A percentile compares a stretch with the other conserved stretches of the same genome.
Conservation (phyloP, 768 basidiomycete genomes). For the Macrolepiota dolichaula region DNA sequence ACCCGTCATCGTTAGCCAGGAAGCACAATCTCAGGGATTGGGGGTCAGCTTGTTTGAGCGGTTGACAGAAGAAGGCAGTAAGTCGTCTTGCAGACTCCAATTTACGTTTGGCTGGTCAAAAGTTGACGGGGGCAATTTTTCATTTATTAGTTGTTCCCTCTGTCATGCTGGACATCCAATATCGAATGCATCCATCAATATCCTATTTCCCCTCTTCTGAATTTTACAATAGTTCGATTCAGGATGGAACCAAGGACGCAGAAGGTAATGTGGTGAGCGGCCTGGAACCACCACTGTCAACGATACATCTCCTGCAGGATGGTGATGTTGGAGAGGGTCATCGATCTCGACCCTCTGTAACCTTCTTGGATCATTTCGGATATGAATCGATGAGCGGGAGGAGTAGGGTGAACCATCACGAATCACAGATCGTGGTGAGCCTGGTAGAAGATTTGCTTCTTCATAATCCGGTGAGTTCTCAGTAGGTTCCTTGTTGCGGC, state of each 20-base stretch:
- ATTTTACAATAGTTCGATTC: slow-evolving; percentile 72
- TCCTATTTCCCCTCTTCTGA: slow-evolving; percentile 82
- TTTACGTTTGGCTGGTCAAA: slow-evolving; percentile 8
- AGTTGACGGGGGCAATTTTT: background rate
- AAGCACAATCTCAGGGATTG: slow-evolving; percentile 72
- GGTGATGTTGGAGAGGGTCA: slow-evolving; percentile 21
- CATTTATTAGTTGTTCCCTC: slow-evolving; percentile 66
- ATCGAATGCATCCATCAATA: slow-evolving; percentile 92
- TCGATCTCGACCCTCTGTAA: slow-evolving; percentile 51
- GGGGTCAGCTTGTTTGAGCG: slow-evolving; percentile 86
- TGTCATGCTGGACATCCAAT: slow-evolving; percentile 92
- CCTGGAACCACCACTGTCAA: slow-evolving; percentile 61
- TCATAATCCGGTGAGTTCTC: slow-evolving; percentile 60
- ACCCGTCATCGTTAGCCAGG: slow-evolving; percentile 76
- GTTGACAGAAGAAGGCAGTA: slow-evolving; percentile 78
- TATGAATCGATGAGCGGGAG: slow-evolving; percentile 64
- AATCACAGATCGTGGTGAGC: slow-evolving; percentile 74
- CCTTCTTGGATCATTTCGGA: slow-evolving; percentile 80
- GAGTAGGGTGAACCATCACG: slow-evolving; percentile 74
- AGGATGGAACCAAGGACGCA: slow-evolving; percentile 71
- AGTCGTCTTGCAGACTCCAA: slow-evolving; percentile 23
- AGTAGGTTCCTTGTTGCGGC: slow-evolving; percentile 7
- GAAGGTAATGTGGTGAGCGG: slow-evolving; percentile 43
- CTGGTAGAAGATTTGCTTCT: slow-evolving; percentile 81
- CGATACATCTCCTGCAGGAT: slow-evolving; percentile 34